A percentile compares a stretch with the other conserved stretches of the same genome.
These are phyloP conservation scores for Elaeagnus macrophylla DNA, from an alignment of 306 rosid species.

Conservation along the genomic window DNA sequence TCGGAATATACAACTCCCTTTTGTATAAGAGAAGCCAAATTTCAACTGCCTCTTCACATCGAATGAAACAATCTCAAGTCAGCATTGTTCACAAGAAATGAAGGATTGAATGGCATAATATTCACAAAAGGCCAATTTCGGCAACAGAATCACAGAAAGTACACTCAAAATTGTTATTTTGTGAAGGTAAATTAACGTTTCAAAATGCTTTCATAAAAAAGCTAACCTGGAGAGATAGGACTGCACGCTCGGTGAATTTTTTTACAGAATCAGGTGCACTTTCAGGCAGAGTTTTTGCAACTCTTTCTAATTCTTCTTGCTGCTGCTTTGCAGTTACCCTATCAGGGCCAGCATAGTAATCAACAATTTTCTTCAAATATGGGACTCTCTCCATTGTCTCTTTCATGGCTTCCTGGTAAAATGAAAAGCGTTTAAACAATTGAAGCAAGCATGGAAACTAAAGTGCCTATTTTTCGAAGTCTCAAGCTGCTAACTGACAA, in stretches of 20 bases:
- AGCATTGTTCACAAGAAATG: background rate
- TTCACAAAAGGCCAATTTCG: slow-evolving; percentile 3
- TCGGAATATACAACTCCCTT: too few species aligned
- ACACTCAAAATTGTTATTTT: slow-evolving; percentile 6
- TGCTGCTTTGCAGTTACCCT: slow-evolving; percentile 84
- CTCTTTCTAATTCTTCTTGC: slow-evolving; percentile 69
- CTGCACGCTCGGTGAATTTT: slow-evolving; percentile 64
- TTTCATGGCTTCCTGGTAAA: slow-evolving; percentile 56
- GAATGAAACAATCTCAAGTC: background rate
- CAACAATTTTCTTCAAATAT: slow-evolving; percentile 71
- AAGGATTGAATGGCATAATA: background rate
- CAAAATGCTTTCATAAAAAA: slow-evolving; percentile 7
- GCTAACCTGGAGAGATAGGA: slow-evolving; percentile 84
- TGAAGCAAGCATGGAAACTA: slow-evolving; percentile 1
- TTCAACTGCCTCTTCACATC: too few species aligned
- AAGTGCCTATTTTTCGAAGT: background rate
- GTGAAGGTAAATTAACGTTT: slow-evolving; percentile 8
- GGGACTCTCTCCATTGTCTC: slow-evolving; percentile 78
- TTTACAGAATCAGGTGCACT: slow-evolving; percentile 67
- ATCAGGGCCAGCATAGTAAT: slow-evolving; percentile 78
- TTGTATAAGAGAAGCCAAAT: background rate
- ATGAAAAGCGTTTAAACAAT: slow-evolving; percentile 21
- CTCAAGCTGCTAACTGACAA: too few species aligned
- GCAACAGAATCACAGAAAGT: slow-evolving; percentile 8
- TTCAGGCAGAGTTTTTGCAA: slow-evolving; percentile 68